Evolutionary conservation across 805 yeast genomes (phyloP), one percentile per base, ranked within the genome.

Genomic region (Myxozyma mucilagina): DNA sequence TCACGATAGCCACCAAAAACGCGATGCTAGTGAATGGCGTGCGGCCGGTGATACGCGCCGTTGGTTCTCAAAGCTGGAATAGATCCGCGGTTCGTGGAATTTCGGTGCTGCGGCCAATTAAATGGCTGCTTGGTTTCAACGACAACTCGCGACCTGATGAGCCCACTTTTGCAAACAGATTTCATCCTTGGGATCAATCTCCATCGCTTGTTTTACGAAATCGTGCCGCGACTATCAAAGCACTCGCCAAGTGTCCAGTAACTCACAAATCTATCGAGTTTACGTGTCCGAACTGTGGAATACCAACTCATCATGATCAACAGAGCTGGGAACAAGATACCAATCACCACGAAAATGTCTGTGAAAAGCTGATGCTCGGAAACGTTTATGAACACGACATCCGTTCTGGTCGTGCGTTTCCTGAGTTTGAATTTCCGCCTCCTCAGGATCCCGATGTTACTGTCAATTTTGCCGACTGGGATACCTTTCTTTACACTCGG

Each of bases 371-470:
- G 78, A 87, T 87, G 70, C 87, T 88, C 76, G 97, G 90, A 45
- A 94, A 94, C 75, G 83, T 89, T 55, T 93, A 86, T 74, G 99
- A 94, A 75, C 98, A 93, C 71, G 99, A 94, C 76, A 79, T 94
- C 67, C 84, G 98, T 73, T 86, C 94, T 44, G 98, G 97, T 3
- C 83, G 99, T 72, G 87, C 86, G 53, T 93, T 94, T 76, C 97
- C 97, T 24, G 98, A 94, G 77, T 92, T 94, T 71, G 94, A 90
- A 69, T 91, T 94, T 77, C 98, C 99, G 6, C 85, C 83, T 3
- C 81, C 79, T 14, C 96, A 89, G 74, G 88, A 86, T 55, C 79
- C 78, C 53, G 97, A 92, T 71, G 85, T 86, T 63, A 69, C 72
- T 41, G 84, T 91, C 62, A 91, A 90, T 72, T 83, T 90, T 72